phyloP scores from a whole-genome alignment of 768 basidiomycete genomes.

The Boletus barrowsii region DNA sequence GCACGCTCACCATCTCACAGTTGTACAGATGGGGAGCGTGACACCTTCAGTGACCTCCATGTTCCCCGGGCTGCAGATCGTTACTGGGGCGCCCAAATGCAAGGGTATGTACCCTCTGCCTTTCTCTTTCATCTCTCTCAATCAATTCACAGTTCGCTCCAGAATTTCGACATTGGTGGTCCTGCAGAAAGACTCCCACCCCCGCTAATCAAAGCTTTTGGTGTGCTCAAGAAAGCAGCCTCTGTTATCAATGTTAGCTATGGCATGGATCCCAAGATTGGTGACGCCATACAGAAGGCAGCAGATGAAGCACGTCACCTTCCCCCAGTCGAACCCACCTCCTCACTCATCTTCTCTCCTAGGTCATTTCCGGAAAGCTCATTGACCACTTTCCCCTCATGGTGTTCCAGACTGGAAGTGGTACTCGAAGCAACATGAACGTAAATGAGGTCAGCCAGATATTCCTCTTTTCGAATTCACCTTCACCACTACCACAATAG shows the following conservation, averaged over 20 bases:
- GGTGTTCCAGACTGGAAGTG: slow-evolving; percentile 98
- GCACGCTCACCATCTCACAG: slow-evolving; percentile 28
- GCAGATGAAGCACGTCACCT: slow-evolving; percentile 77
- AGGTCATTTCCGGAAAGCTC: slow-evolving; percentile 96
- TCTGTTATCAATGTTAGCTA: slow-evolving; percentile 85
- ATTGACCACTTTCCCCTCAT: slow-evolving; percentile 96
- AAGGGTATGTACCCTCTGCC: slow-evolving; percentile 52
- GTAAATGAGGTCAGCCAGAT: slow-evolving; percentile 77
- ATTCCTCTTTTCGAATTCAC: neutral
- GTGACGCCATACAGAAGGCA: slow-evolving; percentile 85
- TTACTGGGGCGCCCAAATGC: slow-evolving; percentile 99
- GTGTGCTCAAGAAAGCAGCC: slow-evolving; percentile 96
- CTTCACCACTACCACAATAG: slow-evolving; percentile 34
- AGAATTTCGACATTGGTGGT: slow-evolving; percentile 99
- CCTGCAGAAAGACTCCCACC: slow-evolving; percentile 88
- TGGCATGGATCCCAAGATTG: slow-evolving; percentile 86
- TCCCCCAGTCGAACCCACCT: neutral
- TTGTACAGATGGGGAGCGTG: slow-evolving; percentile 76
- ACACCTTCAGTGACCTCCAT: slow-evolving; percentile 93
- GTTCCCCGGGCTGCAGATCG: slow-evolving; percentile 83
- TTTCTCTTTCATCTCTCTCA: slow-evolving; percentile 3
- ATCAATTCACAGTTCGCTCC: slow-evolving; percentile 60
- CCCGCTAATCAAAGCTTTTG: slow-evolving; percentile 97
- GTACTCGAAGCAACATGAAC: slow-evolving; percentile 99
- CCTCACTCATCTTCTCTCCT: slow-evolving; percentile 3